Percentiles rank a stretch among this genome's conserved stretches.
Conservation (phyloP, 202 grass and related monocot species). For the Dendrocalamus latiflorus region DNA sequence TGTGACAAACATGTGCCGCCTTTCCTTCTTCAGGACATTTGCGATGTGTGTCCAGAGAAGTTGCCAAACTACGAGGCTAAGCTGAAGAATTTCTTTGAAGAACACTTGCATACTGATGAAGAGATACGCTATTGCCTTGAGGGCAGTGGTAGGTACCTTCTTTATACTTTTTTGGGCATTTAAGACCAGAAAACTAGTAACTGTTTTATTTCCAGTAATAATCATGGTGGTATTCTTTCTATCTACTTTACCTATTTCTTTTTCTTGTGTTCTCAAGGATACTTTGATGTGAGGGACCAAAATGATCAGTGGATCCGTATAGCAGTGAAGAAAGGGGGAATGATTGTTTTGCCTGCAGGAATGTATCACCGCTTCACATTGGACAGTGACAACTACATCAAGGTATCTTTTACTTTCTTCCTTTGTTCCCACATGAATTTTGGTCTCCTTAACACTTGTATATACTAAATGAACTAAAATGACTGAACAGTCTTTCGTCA, state of each 20-base stretch:
- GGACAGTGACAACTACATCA: constrained; percentile 84
- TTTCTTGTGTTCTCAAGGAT: constrained; percentile 42
- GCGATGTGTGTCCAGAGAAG: constrained; percentile 81
- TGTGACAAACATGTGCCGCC: not conserved
- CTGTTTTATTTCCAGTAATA: not conserved
- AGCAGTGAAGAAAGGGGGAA: constrained; percentile 82
- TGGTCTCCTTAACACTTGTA: not conserved
- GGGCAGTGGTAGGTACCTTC: constrained; percentile 67
- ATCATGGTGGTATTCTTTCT: not conserved
- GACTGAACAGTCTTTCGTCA: not conserved
- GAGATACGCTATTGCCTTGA: constrained; percentile 94
- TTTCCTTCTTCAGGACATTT: constrained; percentile 71
- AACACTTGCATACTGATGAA: constrained; percentile 93
- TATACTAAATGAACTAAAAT: not conserved
- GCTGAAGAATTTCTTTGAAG: constrained; percentile 88
- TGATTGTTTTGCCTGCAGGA: constrained; percentile 97
- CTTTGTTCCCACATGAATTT: not conserved
- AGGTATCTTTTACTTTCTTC: constrained; percentile 43
- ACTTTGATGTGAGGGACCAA: constrained; percentile 87
- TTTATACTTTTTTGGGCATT: not conserved
- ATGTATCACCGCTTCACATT: constrained; percentile 96
- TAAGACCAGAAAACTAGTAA: not conserved
- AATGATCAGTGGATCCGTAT: constrained; percentile 81
- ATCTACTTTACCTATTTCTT: not conserved
- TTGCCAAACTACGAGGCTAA: constrained; percentile 82